Evolutionary conservation across 306 rosid genomes (phyloP), one percentile per base, ranked within the genome.

Genomic region (Cucurbita maxima): DNA sequence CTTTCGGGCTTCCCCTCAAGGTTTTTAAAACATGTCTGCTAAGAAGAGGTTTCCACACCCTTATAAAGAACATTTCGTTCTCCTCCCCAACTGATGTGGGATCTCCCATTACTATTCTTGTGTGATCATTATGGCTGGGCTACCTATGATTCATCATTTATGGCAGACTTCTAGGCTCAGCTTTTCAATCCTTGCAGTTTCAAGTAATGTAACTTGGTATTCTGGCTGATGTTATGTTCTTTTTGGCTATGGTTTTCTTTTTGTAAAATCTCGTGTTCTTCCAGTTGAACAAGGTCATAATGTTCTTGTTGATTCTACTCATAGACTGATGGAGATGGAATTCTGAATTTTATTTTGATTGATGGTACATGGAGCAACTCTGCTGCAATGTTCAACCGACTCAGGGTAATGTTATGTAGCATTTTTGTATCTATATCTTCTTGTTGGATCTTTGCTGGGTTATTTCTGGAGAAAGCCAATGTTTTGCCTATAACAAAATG

Each of bases 281-380:
- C 57, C 58, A 56, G 76, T 72, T 78, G 73, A 69, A 73, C 77
- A 47, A 19, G 71, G 74, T 62, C 12, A 55, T 86, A 82, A 40
- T 78, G 80, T 82, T 76, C 52, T 70, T 70, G 30, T 82, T 81
- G 58, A 79, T 78, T 79, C 30, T 84, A 37, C 76, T 77, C 81
- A 75, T 90, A 90, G 92, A 76, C 75, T 74, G 79, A 87, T 82
- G 87, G 58, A 63, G 89, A 86, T 74, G 78, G 69, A 73, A 79
- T 76, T 54, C 84, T 83, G 77, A 92, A 93, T 84, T 90, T 93
- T 75, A 84, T 93, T 83, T 85, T 93, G 79, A 86, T 93, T 84
- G 98, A 93, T 82, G 98, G 98, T 57, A 93, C 98, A n/a, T 93
- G 97, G 98, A 93, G 90, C 82, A 93, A 88, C 82, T 93, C 98